Conservation (phyloP, 2,329 filamentous ascomycete genomes). For the Eurotiales sp. region DNA sequence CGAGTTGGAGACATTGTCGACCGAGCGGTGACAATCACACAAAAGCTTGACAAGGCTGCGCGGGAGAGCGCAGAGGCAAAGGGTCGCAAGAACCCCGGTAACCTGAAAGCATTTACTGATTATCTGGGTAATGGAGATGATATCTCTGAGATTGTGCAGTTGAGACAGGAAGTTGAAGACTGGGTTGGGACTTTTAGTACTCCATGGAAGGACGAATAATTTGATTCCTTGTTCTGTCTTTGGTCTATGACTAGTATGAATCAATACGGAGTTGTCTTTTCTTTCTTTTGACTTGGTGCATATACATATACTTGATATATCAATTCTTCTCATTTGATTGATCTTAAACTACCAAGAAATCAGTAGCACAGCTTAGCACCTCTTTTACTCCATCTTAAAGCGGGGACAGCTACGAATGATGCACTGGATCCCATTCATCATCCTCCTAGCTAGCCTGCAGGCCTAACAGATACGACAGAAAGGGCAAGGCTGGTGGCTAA, state of each 20-base stretch:
- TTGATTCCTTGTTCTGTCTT: background rate
- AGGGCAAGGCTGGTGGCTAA: too few species aligned
- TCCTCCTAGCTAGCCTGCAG: too few species aligned
- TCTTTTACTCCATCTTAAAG: too few species aligned
- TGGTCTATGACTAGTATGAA: background rate
- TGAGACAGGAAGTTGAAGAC: constrained; percentile 82
- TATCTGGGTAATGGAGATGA: constrained; percentile 78
- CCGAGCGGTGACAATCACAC: constrained; percentile 73
- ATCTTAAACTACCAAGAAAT: too few species aligned
- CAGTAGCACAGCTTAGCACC: too few species aligned
- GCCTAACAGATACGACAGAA: too few species aligned
- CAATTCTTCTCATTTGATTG: too few species aligned
- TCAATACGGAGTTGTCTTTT: constrained; percentile 7
- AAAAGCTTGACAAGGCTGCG: constrained; percentile 65
- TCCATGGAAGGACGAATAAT: constrained; percentile 63
- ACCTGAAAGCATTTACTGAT: constrained; percentile 96
- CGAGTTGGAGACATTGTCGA: constrained; percentile 83
- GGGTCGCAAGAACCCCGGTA: constrained; percentile 93
- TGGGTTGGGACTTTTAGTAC: constrained; percentile 92
- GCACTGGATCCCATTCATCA: too few species aligned
- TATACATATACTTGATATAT: too few species aligned
- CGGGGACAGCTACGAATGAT: too few species aligned
- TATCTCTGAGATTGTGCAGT: constrained; percentile 74
- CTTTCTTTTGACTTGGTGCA: too few species aligned
- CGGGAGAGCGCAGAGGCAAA: constrained; percentile 72